Base-by-base conservation (phyloP, 2,329 filamentous ascomycete species). In the Colletotrichum gigasporum region DNA sequence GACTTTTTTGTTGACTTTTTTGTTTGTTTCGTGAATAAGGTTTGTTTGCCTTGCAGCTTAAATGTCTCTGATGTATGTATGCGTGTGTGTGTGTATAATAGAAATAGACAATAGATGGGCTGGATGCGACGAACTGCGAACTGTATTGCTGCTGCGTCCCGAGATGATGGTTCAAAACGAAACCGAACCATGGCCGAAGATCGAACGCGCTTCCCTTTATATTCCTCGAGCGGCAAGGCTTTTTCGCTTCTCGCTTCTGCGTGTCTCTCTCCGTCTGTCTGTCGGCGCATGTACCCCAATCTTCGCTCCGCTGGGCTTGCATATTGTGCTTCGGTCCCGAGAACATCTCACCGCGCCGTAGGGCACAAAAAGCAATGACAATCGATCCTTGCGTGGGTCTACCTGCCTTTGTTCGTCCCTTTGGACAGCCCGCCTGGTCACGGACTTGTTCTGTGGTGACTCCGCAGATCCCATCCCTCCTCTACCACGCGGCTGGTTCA, bases 241-340 rank as follows among this genome's bases (percentile, higher is more conserved):
- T 30, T 18, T 11, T 32, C 11, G 56, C 35, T 20, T 63, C 42
- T 22, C 24, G 3, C 39, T 12, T 39, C 37, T 14, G 18, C 52
- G 26, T 22, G 18, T 8, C 14, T 22, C 12, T 28, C 41, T 26
- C 22, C 24, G 3, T 44, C 32, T 30, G 28, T 22, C 30, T 24
- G 14, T 28, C 16, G 35, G n/a, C n/a, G n/a, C n/a, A n/a, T n/a
- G n/a, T n/a, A n/a, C n/a, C n/a, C n/a, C n/a, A n/a, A n/a, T n/a
- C n/a, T n/a, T n/a, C n/a, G n/a, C n/a, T 47, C 16, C 11, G 39
- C 28, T 37, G 30, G 39, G 12, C 26, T 16, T 42, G 55, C 39
- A 41, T 47, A 12, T 30, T 28, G 16, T 30, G 32, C 34, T 65
- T 65, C 62, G 62, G 62, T 61, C 62, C 62, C 62, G 62, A 65